These are phyloP conservation scores for Tephrocybe sp. DNA, from an alignment of 768 basidiomycete genomes.

Conservation along the genomic window DNA sequence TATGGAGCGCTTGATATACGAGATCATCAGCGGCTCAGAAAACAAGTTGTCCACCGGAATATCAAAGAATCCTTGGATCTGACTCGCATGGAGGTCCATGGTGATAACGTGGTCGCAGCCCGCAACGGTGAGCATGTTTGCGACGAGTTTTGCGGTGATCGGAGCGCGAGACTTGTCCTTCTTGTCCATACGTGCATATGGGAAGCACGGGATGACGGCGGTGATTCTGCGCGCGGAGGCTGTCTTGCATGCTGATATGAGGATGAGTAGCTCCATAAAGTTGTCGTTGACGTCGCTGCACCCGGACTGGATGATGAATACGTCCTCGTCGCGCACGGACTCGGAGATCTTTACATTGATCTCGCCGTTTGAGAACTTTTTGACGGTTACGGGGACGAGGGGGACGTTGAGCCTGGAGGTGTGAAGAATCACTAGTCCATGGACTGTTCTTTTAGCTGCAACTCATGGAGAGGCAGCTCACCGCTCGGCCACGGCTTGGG, in stretches of 20 bases:
- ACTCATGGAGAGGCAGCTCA: slow-evolving; percentile 64
- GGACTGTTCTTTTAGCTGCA: slow-evolving; percentile 39
- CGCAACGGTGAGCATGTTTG: slow-evolving; percentile 96
- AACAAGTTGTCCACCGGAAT: slow-evolving; percentile 98
- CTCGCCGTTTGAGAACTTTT: slow-evolving; percentile 94
- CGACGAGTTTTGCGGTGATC: slow-evolving; percentile 97
- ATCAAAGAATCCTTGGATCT: slow-evolving; percentile 99
- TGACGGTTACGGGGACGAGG: slow-evolving; percentile 81
- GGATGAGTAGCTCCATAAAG: slow-evolving; percentile 97
- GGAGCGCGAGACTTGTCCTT: slow-evolving; percentile 96
- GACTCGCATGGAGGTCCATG: slow-evolving; percentile 97
- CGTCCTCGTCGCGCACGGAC: slow-evolving; percentile 96
- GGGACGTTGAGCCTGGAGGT: slow-evolving; percentile 79
- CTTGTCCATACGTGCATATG: slow-evolving; percentile 96
- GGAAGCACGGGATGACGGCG: slow-evolving; percentile 97
- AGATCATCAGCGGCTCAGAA: slow-evolving; percentile 93
- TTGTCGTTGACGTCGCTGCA: slow-evolving; percentile 92
- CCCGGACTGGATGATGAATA: slow-evolving; percentile 96
- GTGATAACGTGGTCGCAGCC: slow-evolving; percentile 99
- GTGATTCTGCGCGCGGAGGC: slow-evolving; percentile 95
- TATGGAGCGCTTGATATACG: slow-evolving; percentile 88
- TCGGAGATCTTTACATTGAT: slow-evolving; percentile 94
- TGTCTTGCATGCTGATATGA: slow-evolving; percentile 97
- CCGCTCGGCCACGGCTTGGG: slow-evolving; percentile 94
- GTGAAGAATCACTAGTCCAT: slow-evolving; percentile 51